These are phyloP conservation scores for Colletotrichum costaricense DNA, from an alignment of 2,329 filamentous ascomycete genomes.

Conservation along the genomic window DNA sequence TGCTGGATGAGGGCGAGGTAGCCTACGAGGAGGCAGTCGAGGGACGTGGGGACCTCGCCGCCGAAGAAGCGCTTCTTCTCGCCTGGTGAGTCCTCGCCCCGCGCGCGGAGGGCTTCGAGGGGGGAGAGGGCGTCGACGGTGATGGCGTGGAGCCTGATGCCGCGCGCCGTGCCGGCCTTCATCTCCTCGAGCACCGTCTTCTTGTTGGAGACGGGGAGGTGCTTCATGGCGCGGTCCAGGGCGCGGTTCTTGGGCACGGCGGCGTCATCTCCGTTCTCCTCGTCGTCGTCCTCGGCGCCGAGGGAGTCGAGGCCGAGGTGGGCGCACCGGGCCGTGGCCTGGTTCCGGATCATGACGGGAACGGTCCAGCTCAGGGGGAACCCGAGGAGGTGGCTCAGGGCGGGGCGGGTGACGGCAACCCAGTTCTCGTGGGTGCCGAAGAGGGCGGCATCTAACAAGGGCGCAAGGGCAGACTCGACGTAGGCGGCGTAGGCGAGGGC, in stretches of 20 bases:
- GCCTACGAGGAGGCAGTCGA: slow-evolving; percentile 85
- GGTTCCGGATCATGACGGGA: slow-evolving; percentile 77
- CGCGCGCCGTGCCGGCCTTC: slow-evolving; percentile 76
- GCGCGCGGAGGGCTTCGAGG: slow-evolving; percentile 66
- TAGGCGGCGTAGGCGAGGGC: slow-evolving; percentile 71
- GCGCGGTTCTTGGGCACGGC: slow-evolving; percentile 41
- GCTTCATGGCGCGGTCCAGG: slow-evolving; percentile 41
- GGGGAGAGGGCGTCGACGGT: slow-evolving; percentile 79
- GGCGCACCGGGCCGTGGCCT: slow-evolving; percentile 76
- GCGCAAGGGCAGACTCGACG: slow-evolving; percentile 78
- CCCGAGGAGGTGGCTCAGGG: slow-evolving; percentile 82
- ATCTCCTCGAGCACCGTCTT: slow-evolving; percentile 72
- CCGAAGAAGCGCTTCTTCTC: slow-evolving; percentile 44
- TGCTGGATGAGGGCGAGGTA: slow-evolving; percentile 81
- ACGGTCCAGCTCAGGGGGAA: slow-evolving; percentile 92
- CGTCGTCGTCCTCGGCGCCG: slow-evolving; percentile 66
- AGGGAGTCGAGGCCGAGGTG: slow-evolving; percentile 76
- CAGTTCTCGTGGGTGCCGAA: slow-evolving; percentile 95
- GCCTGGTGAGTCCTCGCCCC: slow-evolving; percentile 40
- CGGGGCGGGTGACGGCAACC: slow-evolving; percentile 78
- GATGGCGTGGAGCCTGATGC: slow-evolving; percentile 81
- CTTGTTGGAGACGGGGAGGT: slow-evolving; percentile 50
- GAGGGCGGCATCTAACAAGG: slow-evolving; percentile 85
- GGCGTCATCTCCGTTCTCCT: slow-evolving; percentile 29
- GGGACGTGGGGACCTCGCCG: slow-evolving; percentile 59